Conservation (phyloP, 495 filamentous ascomycete genomes). For the Darksidea phi region DNA sequence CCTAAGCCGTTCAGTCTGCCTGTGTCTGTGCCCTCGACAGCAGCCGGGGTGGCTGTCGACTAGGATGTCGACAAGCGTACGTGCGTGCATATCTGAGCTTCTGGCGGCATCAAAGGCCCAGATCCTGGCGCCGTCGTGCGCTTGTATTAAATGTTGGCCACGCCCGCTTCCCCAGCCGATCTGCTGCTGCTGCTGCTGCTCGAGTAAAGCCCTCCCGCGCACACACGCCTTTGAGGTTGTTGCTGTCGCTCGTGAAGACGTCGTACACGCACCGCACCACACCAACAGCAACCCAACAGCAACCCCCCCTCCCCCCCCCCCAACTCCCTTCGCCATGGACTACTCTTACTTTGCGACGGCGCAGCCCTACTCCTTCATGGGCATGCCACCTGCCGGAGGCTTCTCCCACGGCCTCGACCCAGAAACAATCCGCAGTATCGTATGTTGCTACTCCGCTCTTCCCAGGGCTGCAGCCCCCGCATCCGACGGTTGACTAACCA, state of each 20-base stretch:
- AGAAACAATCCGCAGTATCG: conserved; percentile 34
- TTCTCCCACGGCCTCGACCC: conserved; percentile 54
- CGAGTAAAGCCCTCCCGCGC: neutral
- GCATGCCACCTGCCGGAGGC: conserved; percentile 55
- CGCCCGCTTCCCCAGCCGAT: conserved; percentile 1
- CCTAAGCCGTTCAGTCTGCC: too few species aligned
- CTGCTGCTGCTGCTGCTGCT: conserved; percentile 5
- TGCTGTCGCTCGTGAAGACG: neutral
- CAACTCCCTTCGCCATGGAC: conserved; percentile 29
- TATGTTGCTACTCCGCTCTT: conserved; percentile 10
- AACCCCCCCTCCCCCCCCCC: too few species aligned
- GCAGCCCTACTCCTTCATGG: conserved; percentile 57
- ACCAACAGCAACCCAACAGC: neutral
- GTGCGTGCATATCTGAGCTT: neutral
- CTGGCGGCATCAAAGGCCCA: conserved; percentile 15
- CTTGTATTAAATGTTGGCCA: conserved; percentile 13
- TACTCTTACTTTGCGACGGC: conserved; percentile 46
- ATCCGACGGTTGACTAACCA: conserved; percentile 27
- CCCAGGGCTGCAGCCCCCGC: conserved; percentile 7
- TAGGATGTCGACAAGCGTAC: neutral
- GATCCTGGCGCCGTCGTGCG: conserved; percentile 3
- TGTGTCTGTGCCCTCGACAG: too few species aligned
- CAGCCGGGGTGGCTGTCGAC: neutral
- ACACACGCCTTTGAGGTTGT: neutral
- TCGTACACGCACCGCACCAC: neutral